Percentiles rank a stretch among this genome's conserved stretches.
These are phyloP conservation scores for Podospora tetraspora DNA, from an alignment of 495 filamentous ascomycete genomes.

Conservation along the genomic window DNA sequence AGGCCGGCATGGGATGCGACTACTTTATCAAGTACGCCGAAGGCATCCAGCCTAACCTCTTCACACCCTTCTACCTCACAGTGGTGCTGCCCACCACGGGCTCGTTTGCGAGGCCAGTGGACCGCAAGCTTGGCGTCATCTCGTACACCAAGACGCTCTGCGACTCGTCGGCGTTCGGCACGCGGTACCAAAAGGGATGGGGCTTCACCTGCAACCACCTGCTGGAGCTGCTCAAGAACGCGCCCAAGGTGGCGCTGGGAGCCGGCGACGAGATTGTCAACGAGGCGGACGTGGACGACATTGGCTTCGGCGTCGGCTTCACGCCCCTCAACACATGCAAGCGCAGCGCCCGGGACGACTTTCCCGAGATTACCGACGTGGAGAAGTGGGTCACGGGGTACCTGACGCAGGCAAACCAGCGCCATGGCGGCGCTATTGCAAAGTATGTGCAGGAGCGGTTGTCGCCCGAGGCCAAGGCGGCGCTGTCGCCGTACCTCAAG, in stretches of 20 bases:
- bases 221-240: conserved; percentile 80
- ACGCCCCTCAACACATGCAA: conserved; percentile 86
- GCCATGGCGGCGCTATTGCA: conserved; percentile 37
- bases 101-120: conserved; percentile 75
- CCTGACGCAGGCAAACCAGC: conserved; percentile 49
- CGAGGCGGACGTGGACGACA: conserved; percentile 87
- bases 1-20: conserved; percentile 77
- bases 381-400: conserved; percentile 73
- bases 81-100: conserved; percentile 85
- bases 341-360: conserved; percentile 60
- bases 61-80: conserved; percentile 73
- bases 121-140: conserved; percentile 90
- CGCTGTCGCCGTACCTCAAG: conserved; percentile 38
- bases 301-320: conserved; percentile 89
- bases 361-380: conserved; percentile 74
- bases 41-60: conserved; percentile 71
- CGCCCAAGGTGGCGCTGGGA: conserved; percentile 58
- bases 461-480: conserved; percentile 35
- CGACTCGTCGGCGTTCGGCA: conserved; percentile 72
- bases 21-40: conserved; percentile 80
- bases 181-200: conserved; percentile 80
- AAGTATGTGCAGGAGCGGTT: conserved; percentile 36
- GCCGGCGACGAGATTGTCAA: conserved; percentile 66
- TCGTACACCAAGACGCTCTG: conserved; percentile 86
- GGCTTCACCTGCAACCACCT: conserved; percentile 77